Conservation (phyloP, 2,329 filamentous ascomycete genomes). For the Aureobasidium lini region DNA sequence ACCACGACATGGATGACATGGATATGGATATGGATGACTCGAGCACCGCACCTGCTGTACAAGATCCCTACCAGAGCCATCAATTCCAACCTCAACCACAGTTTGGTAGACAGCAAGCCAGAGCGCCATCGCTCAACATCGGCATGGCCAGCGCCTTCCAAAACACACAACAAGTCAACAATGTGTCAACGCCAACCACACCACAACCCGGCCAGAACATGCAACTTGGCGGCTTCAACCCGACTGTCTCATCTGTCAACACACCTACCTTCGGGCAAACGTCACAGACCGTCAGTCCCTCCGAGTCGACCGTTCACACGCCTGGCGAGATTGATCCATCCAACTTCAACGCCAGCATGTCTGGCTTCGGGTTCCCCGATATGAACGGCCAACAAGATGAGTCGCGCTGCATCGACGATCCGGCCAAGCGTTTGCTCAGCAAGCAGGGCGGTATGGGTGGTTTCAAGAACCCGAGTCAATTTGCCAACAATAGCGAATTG, state of each 20-base stretch:
- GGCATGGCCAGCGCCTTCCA: slow-evolving; percentile 64
- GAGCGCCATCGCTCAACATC: slow-evolving; percentile 67
- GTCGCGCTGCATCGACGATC: slow-evolving; percentile 68
- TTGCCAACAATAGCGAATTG: slow-evolving; percentile 68
- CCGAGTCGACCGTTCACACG: slow-evolving; percentile 61
- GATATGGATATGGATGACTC: slow-evolving; percentile 96
- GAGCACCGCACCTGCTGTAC: slow-evolving; percentile 48
- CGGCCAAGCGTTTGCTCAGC: slow-evolving; percentile 87
- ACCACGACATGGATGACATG: slow-evolving; percentile 45
- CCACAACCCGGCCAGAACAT: slow-evolving; percentile 62
- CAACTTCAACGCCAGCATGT: slow-evolving; percentile 31
- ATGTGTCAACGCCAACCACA: slow-evolving; percentile 78
- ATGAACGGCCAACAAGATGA: slow-evolving; percentile 51
- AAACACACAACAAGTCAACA: slow-evolving; percentile 62
- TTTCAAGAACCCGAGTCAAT: slow-evolving; percentile 48
- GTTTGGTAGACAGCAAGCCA: slow-evolving; percentile 48
- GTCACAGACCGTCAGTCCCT: slow-evolving; percentile 52
- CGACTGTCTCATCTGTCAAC: slow-evolving; percentile 94
- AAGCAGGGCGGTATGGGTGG: slow-evolving; percentile 59
- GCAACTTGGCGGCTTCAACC: slow-evolving; percentile 73
- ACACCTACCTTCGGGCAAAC: slow-evolving; percentile 79
- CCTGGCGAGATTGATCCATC: slow-evolving; percentile 61
- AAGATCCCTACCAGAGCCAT: slow-evolving; percentile 27
- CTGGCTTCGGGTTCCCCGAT: slow-evolving; percentile 34
- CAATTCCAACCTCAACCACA: slow-evolving; percentile 41